phyloP scores from a whole-genome alignment of 345 rosid genomes.

The Linum lewisii region DNA sequence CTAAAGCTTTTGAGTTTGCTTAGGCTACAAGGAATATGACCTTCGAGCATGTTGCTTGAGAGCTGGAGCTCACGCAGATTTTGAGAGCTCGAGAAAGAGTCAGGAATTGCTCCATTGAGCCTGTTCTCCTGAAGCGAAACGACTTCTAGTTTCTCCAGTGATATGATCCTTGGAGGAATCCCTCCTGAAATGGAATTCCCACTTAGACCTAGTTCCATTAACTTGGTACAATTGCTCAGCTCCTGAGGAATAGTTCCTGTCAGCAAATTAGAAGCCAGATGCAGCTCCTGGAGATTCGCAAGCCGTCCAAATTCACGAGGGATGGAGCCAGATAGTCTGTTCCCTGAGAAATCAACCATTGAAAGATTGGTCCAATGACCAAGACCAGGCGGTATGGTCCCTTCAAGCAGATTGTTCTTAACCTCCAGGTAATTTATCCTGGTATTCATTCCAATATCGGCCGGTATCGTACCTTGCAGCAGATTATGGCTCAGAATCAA shows the following conservation, averaged over 20 bases:
- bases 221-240: constrained; percentile 22
- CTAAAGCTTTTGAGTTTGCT: constrained; percentile 28
- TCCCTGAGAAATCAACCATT: constrained; percentile 30
- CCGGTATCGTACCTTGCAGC: constrained; percentile 23
- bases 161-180: constrained; percentile 22
- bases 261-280: constrained; percentile 21
- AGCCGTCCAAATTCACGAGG: constrained; percentile 31
- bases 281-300: constrained; percentile 22
- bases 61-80: constrained; percentile 28
- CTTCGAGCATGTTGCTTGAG: constrained; percentile 27
- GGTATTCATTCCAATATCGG: constrained; percentile 15
- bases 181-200: constrained; percentile 24
- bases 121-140: constrained; percentile 29
- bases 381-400: constrained; percentile 20
- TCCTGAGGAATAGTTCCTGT: constrained; percentile 27
- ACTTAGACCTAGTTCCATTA: constrained; percentile 28
- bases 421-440: constrained; percentile 18
- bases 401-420: constrained; percentile 27
- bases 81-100: constrained; percentile 21
- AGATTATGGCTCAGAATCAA: constrained; percentile 25
- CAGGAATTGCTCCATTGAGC: constrained; percentile 27
- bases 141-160: constrained; percentile 19
- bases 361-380: constrained; percentile 29
- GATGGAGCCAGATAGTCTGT: constrained; percentile 24
- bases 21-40: constrained; percentile 29